Conservation (phyloP, 176 grass and related monocot species). For the Eragrostis nindensis region DNA sequence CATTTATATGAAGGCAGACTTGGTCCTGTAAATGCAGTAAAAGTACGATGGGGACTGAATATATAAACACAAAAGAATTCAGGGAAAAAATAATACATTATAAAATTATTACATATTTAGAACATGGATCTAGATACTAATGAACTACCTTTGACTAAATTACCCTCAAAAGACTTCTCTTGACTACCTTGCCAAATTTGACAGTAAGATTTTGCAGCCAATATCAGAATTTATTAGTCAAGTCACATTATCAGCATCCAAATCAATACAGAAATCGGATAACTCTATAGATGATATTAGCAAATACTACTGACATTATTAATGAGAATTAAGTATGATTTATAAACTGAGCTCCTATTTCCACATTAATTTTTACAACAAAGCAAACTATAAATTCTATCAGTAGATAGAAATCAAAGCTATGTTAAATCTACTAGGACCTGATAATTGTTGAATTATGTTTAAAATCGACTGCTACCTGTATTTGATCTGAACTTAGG, state of each 20-base stretch:
- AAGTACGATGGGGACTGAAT: conserved; percentile 23
- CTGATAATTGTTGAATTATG: background rate
- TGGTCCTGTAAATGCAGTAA: conserved; percentile 72
- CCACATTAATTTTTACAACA: conserved; percentile 1
- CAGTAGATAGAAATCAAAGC: background rate
- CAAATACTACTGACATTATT: conserved; percentile 23
- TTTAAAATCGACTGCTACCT: conserved; percentile 22
- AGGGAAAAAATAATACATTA: conserved; percentile 14
- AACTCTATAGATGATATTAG: conserved; percentile 12
- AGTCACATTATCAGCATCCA: conserved; percentile 29
- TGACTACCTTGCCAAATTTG: conserved; percentile 35
- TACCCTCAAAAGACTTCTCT: background rate
- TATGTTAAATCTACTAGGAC: conserved; percentile 10
- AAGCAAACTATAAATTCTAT: background rate
- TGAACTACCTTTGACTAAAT: conserved; percentile 4
- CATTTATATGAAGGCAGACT: conserved; percentile 75
- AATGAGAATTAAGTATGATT: background rate
- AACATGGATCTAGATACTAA: background rate
- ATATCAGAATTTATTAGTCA: conserved; percentile 27
- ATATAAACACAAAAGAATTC: conserved; percentile 29
- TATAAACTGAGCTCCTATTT: background rate
- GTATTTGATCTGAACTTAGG: conserved; percentile 18
- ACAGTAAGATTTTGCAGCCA: conserved; percentile 1
- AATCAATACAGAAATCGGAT: conserved; percentile 17
- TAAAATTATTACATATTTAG: background rate